phyloP scores from a whole-genome alignment of 2,329 filamentous ascomycete species.

The Aspergillus aculeatinus region DNA sequence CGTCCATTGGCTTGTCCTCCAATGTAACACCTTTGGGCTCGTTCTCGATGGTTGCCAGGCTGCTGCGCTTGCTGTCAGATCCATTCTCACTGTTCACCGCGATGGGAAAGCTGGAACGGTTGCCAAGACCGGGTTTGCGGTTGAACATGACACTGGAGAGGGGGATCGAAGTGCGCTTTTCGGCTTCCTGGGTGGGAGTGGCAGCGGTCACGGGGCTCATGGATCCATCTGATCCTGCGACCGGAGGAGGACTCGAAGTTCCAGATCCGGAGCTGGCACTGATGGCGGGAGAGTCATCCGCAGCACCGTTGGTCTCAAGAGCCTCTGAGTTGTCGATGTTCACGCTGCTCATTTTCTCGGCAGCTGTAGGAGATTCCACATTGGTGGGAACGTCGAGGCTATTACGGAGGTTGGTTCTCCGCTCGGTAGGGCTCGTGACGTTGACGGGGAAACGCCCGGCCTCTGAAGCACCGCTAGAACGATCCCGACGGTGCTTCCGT shows the following conservation, averaged over 20 bases:
- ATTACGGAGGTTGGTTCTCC: slow-evolving; percentile 54
- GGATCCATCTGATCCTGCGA: slow-evolving; percentile 33
- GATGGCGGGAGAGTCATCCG: slow-evolving; percentile 30
- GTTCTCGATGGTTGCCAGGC: slow-evolving; percentile 32
- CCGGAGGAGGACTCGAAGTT: slow-evolving; percentile 31
- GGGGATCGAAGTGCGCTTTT: slow-evolving; percentile 66
- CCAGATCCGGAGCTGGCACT: slow-evolving; percentile 28
- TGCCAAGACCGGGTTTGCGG: slow-evolving; percentile 50
- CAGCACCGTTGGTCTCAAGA: slow-evolving; percentile 44
- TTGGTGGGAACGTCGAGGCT: slow-evolving; percentile 80
- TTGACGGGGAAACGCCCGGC: slow-evolving; percentile 86
- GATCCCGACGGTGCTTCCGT: slow-evolving; percentile 70
- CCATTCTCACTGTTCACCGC: slow-evolving; percentile 24
- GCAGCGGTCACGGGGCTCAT: slow-evolving; percentile 33
- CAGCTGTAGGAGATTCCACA: slow-evolving; percentile 46
- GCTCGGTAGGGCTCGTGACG: slow-evolving; percentile 60
- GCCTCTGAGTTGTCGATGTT: slow-evolving; percentile 27
- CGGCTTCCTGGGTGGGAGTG: slow-evolving; percentile 39
- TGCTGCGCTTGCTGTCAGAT: slow-evolving; percentile 35
- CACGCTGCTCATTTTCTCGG: slow-evolving; percentile 31
- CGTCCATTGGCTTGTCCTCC: slow-evolving; percentile 76
- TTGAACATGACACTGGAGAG: slow-evolving; percentile 53
- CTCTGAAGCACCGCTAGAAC: slow-evolving; percentile 66
- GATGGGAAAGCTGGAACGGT: slow-evolving; percentile 35
- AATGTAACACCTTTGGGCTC: slow-evolving; percentile 60